Percentiles rank a stretch among this genome's conserved stretches.
These are phyloP conservation scores for Emergomyces orientalis DNA, from an alignment of 2,329 filamentous ascomycete genomes.

Conservation along the genomic window DNA sequence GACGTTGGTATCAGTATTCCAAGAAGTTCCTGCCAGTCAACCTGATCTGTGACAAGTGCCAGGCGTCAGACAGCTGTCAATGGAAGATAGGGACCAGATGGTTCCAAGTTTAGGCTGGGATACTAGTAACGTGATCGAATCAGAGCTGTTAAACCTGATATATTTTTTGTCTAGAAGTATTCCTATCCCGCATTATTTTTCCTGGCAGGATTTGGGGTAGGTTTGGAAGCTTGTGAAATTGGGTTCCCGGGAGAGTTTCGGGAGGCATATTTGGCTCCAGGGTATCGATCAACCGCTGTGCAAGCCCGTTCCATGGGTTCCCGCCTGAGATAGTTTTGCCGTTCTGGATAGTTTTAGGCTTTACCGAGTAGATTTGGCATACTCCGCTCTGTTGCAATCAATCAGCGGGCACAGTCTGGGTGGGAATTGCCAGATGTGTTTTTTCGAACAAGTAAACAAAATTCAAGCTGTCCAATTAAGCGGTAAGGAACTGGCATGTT, in stretches of 20 bases:
- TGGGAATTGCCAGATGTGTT: background rate
- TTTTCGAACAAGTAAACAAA: background rate
- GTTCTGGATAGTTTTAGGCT: background rate
- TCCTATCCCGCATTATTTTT: background rate
- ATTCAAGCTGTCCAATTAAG: background rate
- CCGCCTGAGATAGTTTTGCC: background rate
- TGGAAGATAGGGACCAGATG: background rate
- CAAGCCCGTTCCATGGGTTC: background rate
- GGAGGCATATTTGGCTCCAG: background rate
- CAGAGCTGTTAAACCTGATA: background rate
- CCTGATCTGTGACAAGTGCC: background rate
- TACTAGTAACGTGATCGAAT: background rate
- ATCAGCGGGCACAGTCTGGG: background rate
- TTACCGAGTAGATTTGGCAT: slow-evolving; percentile 3
- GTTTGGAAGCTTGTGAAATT: background rate
- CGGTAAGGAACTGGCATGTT: background rate
- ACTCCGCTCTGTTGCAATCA: background rate
- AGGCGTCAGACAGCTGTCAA: slow-evolving; percentile 3
- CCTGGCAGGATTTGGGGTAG: too few species aligned
- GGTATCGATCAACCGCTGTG: background rate
- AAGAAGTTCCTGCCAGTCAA: background rate
- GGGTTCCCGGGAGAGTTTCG: background rate
- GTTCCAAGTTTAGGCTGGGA: background rate
- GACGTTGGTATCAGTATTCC: background rate
- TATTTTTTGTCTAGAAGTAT: background rate